These are phyloP conservation scores for Blyttiomyces sp. DNA, from an alignment of 371 early-diverging fungal species.

Conservation along the genomic window DNA sequence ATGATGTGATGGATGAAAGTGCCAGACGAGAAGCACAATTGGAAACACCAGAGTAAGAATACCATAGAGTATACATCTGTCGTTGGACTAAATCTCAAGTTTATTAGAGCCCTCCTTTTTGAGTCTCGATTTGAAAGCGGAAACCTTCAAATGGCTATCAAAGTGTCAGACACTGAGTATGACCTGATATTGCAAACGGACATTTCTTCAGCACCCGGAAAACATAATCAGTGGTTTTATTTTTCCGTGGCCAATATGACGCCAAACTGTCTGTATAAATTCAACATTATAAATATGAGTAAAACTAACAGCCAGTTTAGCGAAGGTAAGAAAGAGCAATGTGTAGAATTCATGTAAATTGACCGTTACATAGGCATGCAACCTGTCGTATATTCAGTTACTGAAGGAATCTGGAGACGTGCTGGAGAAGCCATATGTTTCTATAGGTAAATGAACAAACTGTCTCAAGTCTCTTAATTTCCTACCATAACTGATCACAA, in stretches of 20 bases:
- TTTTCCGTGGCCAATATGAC: conserved; percentile 36
- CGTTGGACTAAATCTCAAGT: background rate
- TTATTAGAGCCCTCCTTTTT: conserved; percentile 21
- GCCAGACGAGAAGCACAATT: conserved; percentile 4
- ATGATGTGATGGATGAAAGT: conserved; percentile 42
- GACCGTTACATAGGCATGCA: conserved; percentile 19
- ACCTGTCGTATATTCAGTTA: conserved; percentile 20
- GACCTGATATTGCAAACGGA: conserved; percentile 46
- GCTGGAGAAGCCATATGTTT: conserved; percentile 41
- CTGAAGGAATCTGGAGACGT: conserved; percentile 37
- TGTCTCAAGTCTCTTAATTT: too few relatives aligned
- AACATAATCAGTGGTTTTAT: conserved; percentile 54
- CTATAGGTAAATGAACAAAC: conserved; percentile 38
- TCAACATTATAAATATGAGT: conserved; percentile 50
- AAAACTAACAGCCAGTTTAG: conserved; percentile 45
- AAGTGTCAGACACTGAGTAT: conserved; percentile 37
- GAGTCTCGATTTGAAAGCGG: conserved; percentile 42
- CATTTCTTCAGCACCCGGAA: conserved; percentile 37
- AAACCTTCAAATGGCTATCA: conserved; percentile 46
- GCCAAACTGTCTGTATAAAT: conserved; percentile 32
- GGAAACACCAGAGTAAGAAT: conserved; percentile 10
- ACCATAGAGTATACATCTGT: background rate
- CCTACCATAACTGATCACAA: too few relatives aligned
- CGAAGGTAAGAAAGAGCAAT: conserved; percentile 21
- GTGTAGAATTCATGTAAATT: background rate